Percentiles rank a stretch among this genome's conserved stretches.
These are phyloP conservation scores for Beauveria sp. DNA, from an alignment of 2,329 filamentous ascomycete species.

Conservation along the genomic window DNA sequence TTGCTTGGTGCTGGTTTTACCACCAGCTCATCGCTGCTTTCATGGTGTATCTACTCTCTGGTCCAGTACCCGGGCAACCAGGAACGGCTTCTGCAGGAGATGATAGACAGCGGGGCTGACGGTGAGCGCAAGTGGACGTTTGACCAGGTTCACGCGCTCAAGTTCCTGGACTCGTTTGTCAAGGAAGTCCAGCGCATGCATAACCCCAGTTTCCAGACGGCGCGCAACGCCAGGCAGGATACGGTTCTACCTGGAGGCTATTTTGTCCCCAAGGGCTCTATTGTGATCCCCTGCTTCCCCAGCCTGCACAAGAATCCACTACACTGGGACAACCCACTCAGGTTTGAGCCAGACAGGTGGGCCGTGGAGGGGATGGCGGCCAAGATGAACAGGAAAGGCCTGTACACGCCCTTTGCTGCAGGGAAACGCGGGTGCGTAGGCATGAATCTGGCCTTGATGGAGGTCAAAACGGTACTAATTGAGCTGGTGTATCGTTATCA, in stretches of 20 bases:
- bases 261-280: constrained; percentile 36
- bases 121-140: constrained; percentile 32
- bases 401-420: constrained; percentile 47
- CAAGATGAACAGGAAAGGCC: constrained; percentile 37
- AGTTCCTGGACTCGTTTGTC: constrained; percentile 43
- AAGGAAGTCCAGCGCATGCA: constrained; percentile 49
- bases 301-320: constrained; percentile 39
- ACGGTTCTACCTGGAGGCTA: constrained; percentile 47
- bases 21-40: constrained; percentile 44
- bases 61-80: constrained; percentile 42
- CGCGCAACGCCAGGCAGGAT: constrained; percentile 42
- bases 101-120: constrained; percentile 36
- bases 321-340: constrained; percentile 44
- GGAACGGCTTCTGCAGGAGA: constrained; percentile 44
- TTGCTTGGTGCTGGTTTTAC: constrained; percentile 46
- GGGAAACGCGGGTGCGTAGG: constrained; percentile 49
- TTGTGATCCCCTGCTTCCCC: constrained; percentile 40
- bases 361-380: constrained; percentile 33
- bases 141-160: constrained; percentile 34
- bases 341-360: constrained; percentile 50
- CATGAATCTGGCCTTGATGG: constrained; percentile 50
- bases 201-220: constrained; percentile 50
- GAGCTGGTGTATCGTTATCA: constrained; percentile 42
- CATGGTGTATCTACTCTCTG: constrained; percentile 44
- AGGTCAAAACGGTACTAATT: constrained; percentile 46